Evolutionary conservation across 805 yeast genomes (phyloP), one percentile per base, ranked within the genome.

Genomic region (Blastobotrys attinorum): DNA sequence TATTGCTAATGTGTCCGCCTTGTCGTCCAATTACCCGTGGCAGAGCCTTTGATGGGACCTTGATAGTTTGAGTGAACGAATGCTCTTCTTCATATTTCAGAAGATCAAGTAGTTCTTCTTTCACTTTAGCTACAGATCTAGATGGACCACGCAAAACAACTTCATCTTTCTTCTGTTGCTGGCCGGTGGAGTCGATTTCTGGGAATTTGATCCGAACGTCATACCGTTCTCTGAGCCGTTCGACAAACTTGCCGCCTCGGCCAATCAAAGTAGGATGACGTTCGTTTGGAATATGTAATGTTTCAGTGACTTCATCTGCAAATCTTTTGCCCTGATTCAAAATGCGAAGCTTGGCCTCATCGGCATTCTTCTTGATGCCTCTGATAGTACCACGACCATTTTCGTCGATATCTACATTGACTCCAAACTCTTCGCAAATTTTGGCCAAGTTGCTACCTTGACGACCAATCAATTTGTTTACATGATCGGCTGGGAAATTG

Each of bases 381-480:
- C 77, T 73, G 43, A 90, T 65, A 22, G 70, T 67, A 40, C 90
- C 75, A 21, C 69, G 68, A 29, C 76, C 74, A 11, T 66, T 68
- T 39, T 76, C 80, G 41, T 75, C 77, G 43, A 87, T 79, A 56
- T 89, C 95, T 49, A 92, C 72, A 53, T 73, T 75, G 52, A 84
- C 86, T 39, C 80, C 86, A 55, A 71, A 86, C 56, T 83, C 82
- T 7, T 83, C 85, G 50, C 83, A 73, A 47, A 87, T 62, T 40
- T 75, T 68, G 53, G 76, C 75, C 58, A 92, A 66, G 58, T 79
- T 77, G 35, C 85, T 67, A 44, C 99, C 98, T 48, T 77, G 83
- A 60, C 82, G 83, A 53, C 99, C 99, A 62, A 92, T 87, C 43
- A 94, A 71, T 64, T 92, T 79, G 22, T 92, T 74, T 47, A 90